A percentile compares a stretch with the other conserved stretches of the same genome.
Evolutionary conservation across 768 basidiomycete species (phyloP).

Genomic region (Podaxis carcinomalis): DNA sequence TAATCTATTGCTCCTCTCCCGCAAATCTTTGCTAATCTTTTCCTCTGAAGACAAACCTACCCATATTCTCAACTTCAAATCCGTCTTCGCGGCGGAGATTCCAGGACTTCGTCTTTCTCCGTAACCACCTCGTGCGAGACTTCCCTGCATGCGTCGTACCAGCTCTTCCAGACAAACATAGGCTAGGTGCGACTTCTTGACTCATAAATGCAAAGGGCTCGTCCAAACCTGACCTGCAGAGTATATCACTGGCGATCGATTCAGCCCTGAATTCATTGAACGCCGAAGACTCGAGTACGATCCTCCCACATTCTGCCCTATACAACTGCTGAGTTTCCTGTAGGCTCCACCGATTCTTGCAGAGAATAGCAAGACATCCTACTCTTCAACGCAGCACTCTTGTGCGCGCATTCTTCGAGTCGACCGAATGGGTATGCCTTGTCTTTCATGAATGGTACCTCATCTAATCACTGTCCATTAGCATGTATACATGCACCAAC

Average conservation of each 20-base stretch:
- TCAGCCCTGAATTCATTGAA: slow-evolving; percentile 97
- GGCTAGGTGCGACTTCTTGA: slow-evolving; percentile 64
- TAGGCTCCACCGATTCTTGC: slow-evolving; percentile 90
- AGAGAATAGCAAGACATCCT: slow-evolving; percentile 89
- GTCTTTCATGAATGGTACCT: background rate
- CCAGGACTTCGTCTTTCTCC: slow-evolving; percentile 94
- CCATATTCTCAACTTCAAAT: slow-evolving; percentile 73
- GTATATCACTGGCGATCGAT: slow-evolving; percentile 96
- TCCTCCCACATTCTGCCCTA: background rate
- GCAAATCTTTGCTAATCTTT: slow-evolving; percentile 9
- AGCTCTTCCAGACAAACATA: slow-evolving; percentile 93
- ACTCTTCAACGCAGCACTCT: slow-evolving; percentile 89
- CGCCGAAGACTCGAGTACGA: slow-evolving; percentile 82
- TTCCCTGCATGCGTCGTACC: slow-evolving; percentile 99
- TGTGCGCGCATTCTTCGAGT: slow-evolving; percentile 92
- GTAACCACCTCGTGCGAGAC: slow-evolving; percentile 82
- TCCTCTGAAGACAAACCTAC: slow-evolving; percentile 75
- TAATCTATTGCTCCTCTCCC: background rate
- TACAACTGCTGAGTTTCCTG: slow-evolving; percentile 2
- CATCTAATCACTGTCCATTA: slow-evolving; percentile 25
- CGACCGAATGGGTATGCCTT: slow-evolving; percentile 90
- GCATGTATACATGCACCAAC: slow-evolving; percentile 98
- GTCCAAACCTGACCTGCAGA: slow-evolving; percentile 42
- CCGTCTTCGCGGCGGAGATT: slow-evolving; percentile 85
- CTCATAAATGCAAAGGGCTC: background rate